Conservation (phyloP, 345 rosid genomes). For the Populus ilicifolia region DNA sequence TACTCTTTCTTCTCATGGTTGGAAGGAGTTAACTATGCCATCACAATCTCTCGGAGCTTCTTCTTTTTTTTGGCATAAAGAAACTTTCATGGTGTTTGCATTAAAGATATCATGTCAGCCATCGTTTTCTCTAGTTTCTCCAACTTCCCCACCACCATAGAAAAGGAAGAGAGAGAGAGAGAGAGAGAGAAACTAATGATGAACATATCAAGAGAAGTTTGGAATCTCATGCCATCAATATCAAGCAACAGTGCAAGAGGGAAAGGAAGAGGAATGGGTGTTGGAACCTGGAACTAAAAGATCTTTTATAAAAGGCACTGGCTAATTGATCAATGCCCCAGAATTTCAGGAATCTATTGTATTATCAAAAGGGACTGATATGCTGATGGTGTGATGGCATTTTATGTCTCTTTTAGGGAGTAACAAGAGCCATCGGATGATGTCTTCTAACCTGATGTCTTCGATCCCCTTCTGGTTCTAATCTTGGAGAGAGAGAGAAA, state of each 20-base stretch:
- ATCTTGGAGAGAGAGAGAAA: background rate
- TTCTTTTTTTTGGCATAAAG: background rate
- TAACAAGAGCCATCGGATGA: background rate
- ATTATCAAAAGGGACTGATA: background rate
- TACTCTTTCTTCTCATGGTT: no score
- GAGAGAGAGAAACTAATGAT: background rate
- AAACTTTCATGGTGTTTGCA: slow-evolving; percentile 1
- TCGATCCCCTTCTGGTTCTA: background rate
- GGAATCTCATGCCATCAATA: slow-evolving; percentile 8
- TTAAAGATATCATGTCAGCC: slow-evolving; percentile 13
- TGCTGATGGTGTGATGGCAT: background rate
- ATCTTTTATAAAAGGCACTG: background rate
- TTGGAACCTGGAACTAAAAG: background rate
- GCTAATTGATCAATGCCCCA: no score
- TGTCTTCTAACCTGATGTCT: background rate
- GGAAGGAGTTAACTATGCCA: background rate
- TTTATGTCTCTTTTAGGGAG: background rate
- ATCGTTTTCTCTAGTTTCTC: slow-evolving; percentile 14
- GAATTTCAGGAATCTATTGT: background rate
- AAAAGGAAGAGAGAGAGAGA: background rate
- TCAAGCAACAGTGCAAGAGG: background rate
- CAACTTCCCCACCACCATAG: slow-evolving; percentile 10
- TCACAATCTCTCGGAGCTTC: background rate
- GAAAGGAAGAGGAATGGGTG: background rate
- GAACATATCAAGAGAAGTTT: background rate